Evolutionary conservation across 2,329 filamentous ascomycete species (phyloP), one percentile per base, ranked within the genome.

Genomic region (Incumbomyces delicatus): DNA sequence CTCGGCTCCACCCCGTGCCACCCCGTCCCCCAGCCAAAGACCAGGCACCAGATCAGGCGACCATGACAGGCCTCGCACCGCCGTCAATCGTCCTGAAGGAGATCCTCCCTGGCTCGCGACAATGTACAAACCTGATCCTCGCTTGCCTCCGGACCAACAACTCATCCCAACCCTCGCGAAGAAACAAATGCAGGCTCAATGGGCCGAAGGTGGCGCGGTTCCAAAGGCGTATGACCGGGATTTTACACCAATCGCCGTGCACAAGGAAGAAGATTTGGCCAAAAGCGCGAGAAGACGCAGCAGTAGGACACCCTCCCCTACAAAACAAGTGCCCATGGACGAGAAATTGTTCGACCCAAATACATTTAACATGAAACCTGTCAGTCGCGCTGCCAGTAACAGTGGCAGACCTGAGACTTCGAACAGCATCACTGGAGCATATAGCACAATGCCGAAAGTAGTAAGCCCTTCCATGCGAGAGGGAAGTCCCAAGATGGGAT

Each of bases 101-200:
- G 90, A 96, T 45, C 88, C 92, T 8, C 92, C 92, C 43, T 98
- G 92, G 92, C 78, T 96, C 66, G 78, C 92, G 38, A 86, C 85
- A 17, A 87, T 94, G 66, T 98, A 95, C 66, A 94, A 94, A 60
- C 92, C 92, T 0, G 92, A 98, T 61, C 92, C 92, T 27, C 83
- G 88, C 50, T 72, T 98, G 30, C 92, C 92, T 5, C 92, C 88
- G 0, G 92, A 98, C 52, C 86, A 98, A 64, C 92, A 98, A 62
- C 81, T 98, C 44, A 78, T 98, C 10, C 92, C 92, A 1, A 96
- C 92, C 0, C 88, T 96, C 52, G 92, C 92, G 11, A 87, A 84
- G 59, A 78, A 87, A 47, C 75, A 96, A 64, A 86, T 92, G 63
- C 90, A 95, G 68, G 88, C 95, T 64, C 86, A 90, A 63, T 95